Conservation (phyloP, 2,329 filamentous ascomycete species). For the Cyclaneusma minus region DNA sequence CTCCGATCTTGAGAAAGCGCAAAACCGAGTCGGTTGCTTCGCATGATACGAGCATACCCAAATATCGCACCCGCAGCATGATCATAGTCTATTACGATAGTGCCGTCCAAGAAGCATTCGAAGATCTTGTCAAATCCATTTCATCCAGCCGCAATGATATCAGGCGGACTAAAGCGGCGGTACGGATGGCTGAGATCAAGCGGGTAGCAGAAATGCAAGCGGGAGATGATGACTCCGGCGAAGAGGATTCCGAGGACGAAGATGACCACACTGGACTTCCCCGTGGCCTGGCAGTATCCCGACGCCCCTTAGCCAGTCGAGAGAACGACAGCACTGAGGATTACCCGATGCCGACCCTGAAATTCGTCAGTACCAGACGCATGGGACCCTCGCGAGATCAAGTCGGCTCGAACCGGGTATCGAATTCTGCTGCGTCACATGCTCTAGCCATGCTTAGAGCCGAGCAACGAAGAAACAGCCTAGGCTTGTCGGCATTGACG, state of each 20-base stretch:
- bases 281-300: conserved; percentile 5
- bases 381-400: conserved; percentile 19
- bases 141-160: conserved; percentile 69
- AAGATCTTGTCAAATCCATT: conserved; percentile 68
- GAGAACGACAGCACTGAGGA: conserved; percentile 14
- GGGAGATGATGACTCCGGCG: conserved; percentile 24
- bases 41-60: conserved; percentile 12
- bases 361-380: conserved; percentile 22
- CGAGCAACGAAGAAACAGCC: conserved; percentile 3
- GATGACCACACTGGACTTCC: conserved; percentile 2
- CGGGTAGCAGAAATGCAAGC: conserved; percentile 43
- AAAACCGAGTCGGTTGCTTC: conserved; percentile 19
- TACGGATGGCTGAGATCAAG: conserved; percentile 52
- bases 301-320: conserved; percentile 3
- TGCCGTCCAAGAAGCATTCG: conserved; percentile 69
- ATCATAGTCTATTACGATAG: conserved; percentile 89
- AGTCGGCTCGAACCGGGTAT: conserved; percentile 10
- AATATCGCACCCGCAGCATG: conserved; percentile 55
- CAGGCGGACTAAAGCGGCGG: conserved; percentile 76
- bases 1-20: conserved; percentile 13
- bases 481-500: conserved; percentile 1
- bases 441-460: neutral
- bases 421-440: conserved; percentile 3
- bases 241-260: conserved; percentile 22
- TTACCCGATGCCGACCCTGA: conserved; percentile 17